Evolutionary conservation across 78 protist genomes (phyloP).

Genomic region (Dictyostelium firmibasis): DNA sequence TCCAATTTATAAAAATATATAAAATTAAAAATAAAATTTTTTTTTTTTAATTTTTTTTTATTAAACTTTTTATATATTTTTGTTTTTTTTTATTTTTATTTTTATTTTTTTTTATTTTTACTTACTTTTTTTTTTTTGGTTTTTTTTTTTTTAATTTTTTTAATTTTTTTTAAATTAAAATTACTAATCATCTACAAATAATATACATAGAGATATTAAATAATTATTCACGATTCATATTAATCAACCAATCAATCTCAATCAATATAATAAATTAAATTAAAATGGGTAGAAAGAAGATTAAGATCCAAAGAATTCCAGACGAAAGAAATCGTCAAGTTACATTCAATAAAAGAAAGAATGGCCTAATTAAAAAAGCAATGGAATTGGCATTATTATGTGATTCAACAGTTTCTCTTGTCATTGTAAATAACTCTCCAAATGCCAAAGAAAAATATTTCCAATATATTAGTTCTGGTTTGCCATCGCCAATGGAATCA

Average conservation of each 20-base stretch:
- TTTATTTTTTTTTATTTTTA: too few relatives aligned
- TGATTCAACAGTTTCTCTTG: conserved; percentile 82
- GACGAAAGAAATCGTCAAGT: conserved; percentile 83
- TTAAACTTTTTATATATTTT: too few relatives aligned
- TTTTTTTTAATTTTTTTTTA: too few relatives aligned
- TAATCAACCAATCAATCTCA: neutral
- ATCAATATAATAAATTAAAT: neutral
- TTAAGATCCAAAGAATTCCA: conserved; percentile 78
- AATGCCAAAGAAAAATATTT: conserved; percentile 77
- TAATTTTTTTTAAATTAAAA: too few relatives aligned
- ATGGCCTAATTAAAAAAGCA: conserved; percentile 92
- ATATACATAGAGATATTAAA: neutral
- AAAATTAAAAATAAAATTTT: too few relatives aligned
- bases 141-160: too few relatives aligned
- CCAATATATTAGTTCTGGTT: conserved; percentile 57
- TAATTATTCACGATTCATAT: neutral
- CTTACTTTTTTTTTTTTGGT: too few relatives aligned
- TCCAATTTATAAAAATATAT: neutral
- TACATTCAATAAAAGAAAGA: conserved; percentile 91
- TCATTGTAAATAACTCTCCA: conserved; percentile 75
- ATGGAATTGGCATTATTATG: conserved; percentile 90
- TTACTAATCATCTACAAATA: neutral
- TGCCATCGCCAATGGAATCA: conserved; percentile 20
- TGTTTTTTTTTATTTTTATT: too few relatives aligned
- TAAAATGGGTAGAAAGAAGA: conserved; percentile 85